phyloP scores from a whole-genome alignment of 208 protist genomes.

The Herpetomonas samuelpessoai region DNA sequence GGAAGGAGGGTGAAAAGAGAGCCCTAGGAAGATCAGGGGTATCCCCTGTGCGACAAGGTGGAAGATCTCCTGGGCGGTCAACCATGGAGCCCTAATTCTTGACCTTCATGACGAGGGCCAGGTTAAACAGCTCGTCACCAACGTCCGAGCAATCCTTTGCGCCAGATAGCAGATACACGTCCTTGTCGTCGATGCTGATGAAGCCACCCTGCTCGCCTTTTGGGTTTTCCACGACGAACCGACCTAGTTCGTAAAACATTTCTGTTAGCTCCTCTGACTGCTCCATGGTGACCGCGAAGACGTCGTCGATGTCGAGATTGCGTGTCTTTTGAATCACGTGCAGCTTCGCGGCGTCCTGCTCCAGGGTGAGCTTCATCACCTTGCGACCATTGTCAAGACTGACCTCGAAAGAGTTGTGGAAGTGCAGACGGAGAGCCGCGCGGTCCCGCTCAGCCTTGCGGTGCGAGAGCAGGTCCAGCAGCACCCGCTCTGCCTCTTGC shows the following conservation, averaged over 20 bases:
- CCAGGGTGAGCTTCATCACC: constrained; percentile 49
- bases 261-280: constrained; percentile 74
- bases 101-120: constrained; percentile 62
- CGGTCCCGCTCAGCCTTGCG: constrained; percentile 75
- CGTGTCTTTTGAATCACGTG: constrained; percentile 72
- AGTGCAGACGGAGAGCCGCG: constrained; percentile 71
- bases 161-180: constrained; percentile 66
- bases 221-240: constrained; percentile 64
- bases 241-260: constrained; percentile 76
- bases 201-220: constrained; percentile 77
- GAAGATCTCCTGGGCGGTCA: too few species aligned
- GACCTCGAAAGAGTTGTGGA: constrained; percentile 68
- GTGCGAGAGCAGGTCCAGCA: constrained; percentile 76
- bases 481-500: constrained; percentile 63
- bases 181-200: constrained; percentile 80
- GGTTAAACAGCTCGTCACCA: constrained; percentile 79
- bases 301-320: constrained; percentile 50
- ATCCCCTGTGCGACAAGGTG: too few species aligned
- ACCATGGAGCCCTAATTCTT: constrained; percentile 9
- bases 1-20: too few species aligned
- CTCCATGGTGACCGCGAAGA: constrained; percentile 54
- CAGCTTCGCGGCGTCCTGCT: constrained; percentile 52
- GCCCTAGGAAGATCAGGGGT: too few species aligned
- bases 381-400: constrained; percentile 79
- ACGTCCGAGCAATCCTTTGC: constrained; percentile 69